Base-by-base conservation (phyloP, 2,329 filamentous ascomycete species). In the Fusarium sp. region DNA sequence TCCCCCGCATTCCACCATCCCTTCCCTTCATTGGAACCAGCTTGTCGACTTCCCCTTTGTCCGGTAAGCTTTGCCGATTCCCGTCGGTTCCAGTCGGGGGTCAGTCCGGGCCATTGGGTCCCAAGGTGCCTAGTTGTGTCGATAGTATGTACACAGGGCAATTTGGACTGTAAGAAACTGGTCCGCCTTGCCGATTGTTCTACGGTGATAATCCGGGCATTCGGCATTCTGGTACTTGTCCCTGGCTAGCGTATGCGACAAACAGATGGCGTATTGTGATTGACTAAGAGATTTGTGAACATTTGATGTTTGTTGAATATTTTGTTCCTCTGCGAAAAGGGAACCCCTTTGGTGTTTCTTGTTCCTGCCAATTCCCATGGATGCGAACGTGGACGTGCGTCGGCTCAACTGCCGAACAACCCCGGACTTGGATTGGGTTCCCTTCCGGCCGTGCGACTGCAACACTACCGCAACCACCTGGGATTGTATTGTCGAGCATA, bases 121-220 rank as follows among this genome's bases (percentile, higher is more conserved):
- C 23, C 23, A 23, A 23, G 23, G 23, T 23, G 23, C 23, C 23
- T 23, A 23, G 23, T 23, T 23, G 23, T 23, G 23, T 23, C 23
- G 23, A 23, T 23, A 23, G 23, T 23, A 23, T 23, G 23, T 23
- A 23, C 5, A 23, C 23, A 23, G 23, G 23, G 23, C 23, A 23
- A 23, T 23, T 23, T 23, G 4, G 23, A 5, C 23, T 23, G 23
- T 23, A 23, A 23, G 23, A 23, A 4, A 23, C 23, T 23, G 23
- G 23, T 23, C 23, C 23, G 23, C 23, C 23, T 4, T 55, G 34
- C 36, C 43, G 6, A 23, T 4, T 43, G 18, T 9, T 39, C 34
- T 34, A 18, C 66, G 58, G 67, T 23, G 67, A 70, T 70, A 70
- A 67, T 31, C 62, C 67, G 62, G 67, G 37, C 31, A 39, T 70